Base-by-base conservation (phyloP, 2,329 filamentous ascomycete species). In the Colletotrichum somersetense region DNA sequence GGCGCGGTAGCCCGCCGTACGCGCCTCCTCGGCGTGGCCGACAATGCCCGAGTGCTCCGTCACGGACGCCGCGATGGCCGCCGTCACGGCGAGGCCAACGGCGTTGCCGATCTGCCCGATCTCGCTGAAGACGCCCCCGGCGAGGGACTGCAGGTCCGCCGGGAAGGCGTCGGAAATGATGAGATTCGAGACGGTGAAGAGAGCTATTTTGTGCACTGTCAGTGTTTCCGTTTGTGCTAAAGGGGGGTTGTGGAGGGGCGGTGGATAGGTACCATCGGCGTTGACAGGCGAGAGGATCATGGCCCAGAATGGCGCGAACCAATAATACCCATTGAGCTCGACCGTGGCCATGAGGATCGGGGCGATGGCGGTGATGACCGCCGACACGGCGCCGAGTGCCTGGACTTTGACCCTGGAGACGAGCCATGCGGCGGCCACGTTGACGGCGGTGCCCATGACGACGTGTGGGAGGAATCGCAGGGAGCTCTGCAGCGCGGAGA, bases 41-140 rank as follows among this genome's bases (percentile, higher is more conserved):
- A 52, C 20, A 3, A 77, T 74, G 0, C 72, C 71, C 1, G 80
- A 81, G 23, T 83, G 79, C 33, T 83, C 80, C 1, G 84, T 86
- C 1, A 87, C 83, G 3, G 81, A 81, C 0, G 82, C 79, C 1
- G 84, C 81, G 42, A 89, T 85, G 0, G 86, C 83, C 12, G 85
- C 85, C 11, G 85, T 84, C 2, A 87, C 77, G 10, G 87, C 86
- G 3, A 90, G 76, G 0, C 87, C 88, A 1, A 90, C 80, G 0
- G 85, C 83, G 23, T 83, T 87, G 0, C 89, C 89, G 67, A 91
- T 87, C 67, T 91, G 88, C 0, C 84, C 83, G 0, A 88, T 83
- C 2, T 87, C 89, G 64, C 88, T 90, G 78, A 91, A 91, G 0
- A 91, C 87, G 0, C 86, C 89, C 0, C 89, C 89, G 0, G 88